Evolutionary conservation across 2,329 filamentous ascomycete genomes (phyloP).

Genomic region (Aureobasidium vineae): DNA sequence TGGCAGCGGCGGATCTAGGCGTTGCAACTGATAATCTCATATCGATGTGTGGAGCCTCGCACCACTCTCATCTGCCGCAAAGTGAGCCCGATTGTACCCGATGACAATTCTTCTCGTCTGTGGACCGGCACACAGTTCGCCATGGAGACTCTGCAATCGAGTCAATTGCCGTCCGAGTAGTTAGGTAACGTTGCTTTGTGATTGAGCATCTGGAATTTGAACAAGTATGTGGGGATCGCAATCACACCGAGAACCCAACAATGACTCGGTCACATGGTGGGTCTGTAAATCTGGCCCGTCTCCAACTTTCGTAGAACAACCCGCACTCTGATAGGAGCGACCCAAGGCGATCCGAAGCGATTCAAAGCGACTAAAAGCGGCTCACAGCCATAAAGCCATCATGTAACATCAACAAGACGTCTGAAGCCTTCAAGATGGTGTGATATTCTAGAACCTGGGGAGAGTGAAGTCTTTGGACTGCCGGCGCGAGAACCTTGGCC

Average conservation of each 20-base stretch:
- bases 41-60: constrained; percentile 17
- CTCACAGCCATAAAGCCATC: neutral
- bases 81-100: constrained; percentile 1
- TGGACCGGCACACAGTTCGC: neutral
- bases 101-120: constrained; percentile 14
- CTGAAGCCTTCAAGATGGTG: constrained; percentile 5
- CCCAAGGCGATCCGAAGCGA: neutral
- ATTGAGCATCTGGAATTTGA: neutral
- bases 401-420: neutral
- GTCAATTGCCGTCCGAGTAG: neutral
- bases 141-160: neutral
- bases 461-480: neutral
- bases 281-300: constrained; percentile 2
- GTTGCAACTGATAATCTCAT: constrained; percentile 23
- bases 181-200: no score
- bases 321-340: neutral
- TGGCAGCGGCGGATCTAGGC: constrained; percentile 19
- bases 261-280: constrained; percentile 6
- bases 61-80: constrained; percentile 20
- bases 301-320: neutral
- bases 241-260: neutral
- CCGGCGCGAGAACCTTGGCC: neutral
- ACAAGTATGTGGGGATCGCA: constrained; percentile 13
- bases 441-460: constrained; percentile 24
- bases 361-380: neutral